Evolutionary conservation across 192 early-diverging fungal species (phyloP), one percentile per base, ranked within the genome.

Genomic region (Mortierella alpina): DNA sequence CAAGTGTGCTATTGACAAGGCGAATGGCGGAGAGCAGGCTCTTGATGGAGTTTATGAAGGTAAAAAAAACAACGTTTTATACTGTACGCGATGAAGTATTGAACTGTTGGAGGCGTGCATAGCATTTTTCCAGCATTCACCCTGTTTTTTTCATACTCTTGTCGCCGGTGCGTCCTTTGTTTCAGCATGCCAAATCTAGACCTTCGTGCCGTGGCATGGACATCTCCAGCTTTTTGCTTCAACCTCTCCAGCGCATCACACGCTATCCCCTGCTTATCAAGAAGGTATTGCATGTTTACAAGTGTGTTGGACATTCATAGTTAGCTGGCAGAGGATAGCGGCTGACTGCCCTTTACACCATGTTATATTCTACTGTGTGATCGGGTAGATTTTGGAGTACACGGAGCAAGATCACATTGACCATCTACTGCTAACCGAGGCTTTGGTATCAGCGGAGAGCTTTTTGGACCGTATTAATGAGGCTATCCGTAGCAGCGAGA

Each of bases 181-280:
- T 63, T 70, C 84, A 91, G 86, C 82, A 79, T 59, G 86, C 87
- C 15, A 85, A 87, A 57, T 82, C 83, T 12, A 86, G 87, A 48
- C 90, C 91, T 2, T 71, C 82, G 40, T 95, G 92, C 72, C 90
- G 92, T 2, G 85, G 85, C 47, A 72, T 96, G 42, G 95, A 96
- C 70, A 86, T 96, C 11, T 92, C 90, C 0, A 92, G 91, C 40
- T 96, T 91, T 65, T 82, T 96, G 45, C 87, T 98, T 22, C 87
- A 97, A 8, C 98, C 98, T 2, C 89, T 99, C 39, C 98, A 99
- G 81, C 91, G 98, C 7, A 89, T 99, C 48, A 96, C 97, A 14
- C 88, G 97, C 83, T 99, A 98, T 82, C 93, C 92, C 22, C 84
- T 99, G 52, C 86, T 98, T 14, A 86, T 99, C 31, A 88, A 91